Base-by-base conservation (phyloP, 164 flowering plant species). In the Nelumbo lutea region DNA sequence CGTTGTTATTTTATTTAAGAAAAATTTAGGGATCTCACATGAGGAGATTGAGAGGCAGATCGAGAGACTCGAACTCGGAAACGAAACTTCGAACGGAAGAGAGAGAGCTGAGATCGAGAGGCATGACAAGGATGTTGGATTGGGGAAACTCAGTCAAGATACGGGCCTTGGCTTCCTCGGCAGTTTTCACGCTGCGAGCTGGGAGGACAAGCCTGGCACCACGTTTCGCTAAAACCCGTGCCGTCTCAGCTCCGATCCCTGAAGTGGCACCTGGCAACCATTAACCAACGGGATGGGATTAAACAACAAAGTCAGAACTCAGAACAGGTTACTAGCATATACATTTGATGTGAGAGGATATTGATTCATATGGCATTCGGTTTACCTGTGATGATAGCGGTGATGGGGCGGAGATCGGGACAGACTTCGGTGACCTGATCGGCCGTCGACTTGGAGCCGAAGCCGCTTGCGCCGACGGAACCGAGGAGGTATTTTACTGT, bases 201-300 rank as follows among this genome's bases (percentile, higher is more conserved):
- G 99, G 99, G 1, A 96, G 57, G 57, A 53, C n/a, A 9, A 53
- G 57, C 57, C n/a, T 53, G n/a, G 57, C 57, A 2, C 57, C 57
- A 11, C 57, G 57, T 53, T 53, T 53, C 14, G 57, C 57, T 11
- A 53, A 11, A 53, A 53, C n/a, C 57, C 97, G 79, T 13, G 99
- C 99, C 78, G 97, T 92, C 80, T 95, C 99, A 0, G 91, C 96
- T 44, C 99, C 99, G 70, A 95, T 92, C 63, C 99, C 99, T 1
- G 99, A 95, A 69, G 97, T 92, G 15, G 94, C 99, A 1, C 98
- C 98, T 91, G 68, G 53, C 53, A 50, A 38, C 5, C 39, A 42
- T 60, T 55, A 38, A 27, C 27, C 27, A 55, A 38, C 59, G 27
- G 27, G 27, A 55, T 5, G 27, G 55, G 6, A n/a, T 14, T 4